Base-by-base conservation (phyloP, 345 rosid genomes). In the Odontarrhena argentea region DNA sequence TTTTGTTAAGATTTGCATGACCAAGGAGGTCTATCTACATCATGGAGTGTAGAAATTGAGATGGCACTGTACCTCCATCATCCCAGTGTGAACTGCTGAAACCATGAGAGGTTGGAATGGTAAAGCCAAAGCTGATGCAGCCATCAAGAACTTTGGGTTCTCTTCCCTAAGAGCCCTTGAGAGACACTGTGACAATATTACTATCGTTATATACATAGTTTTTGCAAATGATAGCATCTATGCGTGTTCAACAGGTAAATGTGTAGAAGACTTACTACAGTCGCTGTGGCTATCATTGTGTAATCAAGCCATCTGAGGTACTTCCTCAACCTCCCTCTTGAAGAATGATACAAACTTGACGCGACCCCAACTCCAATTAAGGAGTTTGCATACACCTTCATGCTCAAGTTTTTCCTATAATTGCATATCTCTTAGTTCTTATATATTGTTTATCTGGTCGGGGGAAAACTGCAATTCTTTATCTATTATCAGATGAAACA, bases 31-130 rank as follows among this genome's bases (percentile, higher is more conserved):
- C 13, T 18, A n/a, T 3, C 3, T 9, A 12, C 26, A 22, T 11
- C 37, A 22, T 11, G 14, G 42, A 36, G n/a, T 53, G 38, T 4
- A 7, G 9, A 34, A 59, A 55, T 8, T 32, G 64, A 60, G 46
- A 8, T 41, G 15, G 30, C 8, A 26, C 26, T 35, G 67, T 74
- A 89, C 97, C 99, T 90, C 95, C 99, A 90, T 88, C 86, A 94
- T 83, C 65, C 98, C 99, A 30, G 96, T 81, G 78, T 90, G 99
- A 72, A 90, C 67, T 13, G 87, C 96, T 41, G 99, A 88, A 54
- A 94, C 99, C 87, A 94, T 83, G 43, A 88, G 80, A 22, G 99
- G 99, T 74, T 94, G 97, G 71, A 94, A 68, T 3, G 97, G 77
- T 52, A 74, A 67, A 40, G 87, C 65, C 43, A 85, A 75, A 13